Evolutionary conservation across 2,329 filamentous ascomycete species (phyloP).

Genomic region (Scedosporium boydii): DNA sequence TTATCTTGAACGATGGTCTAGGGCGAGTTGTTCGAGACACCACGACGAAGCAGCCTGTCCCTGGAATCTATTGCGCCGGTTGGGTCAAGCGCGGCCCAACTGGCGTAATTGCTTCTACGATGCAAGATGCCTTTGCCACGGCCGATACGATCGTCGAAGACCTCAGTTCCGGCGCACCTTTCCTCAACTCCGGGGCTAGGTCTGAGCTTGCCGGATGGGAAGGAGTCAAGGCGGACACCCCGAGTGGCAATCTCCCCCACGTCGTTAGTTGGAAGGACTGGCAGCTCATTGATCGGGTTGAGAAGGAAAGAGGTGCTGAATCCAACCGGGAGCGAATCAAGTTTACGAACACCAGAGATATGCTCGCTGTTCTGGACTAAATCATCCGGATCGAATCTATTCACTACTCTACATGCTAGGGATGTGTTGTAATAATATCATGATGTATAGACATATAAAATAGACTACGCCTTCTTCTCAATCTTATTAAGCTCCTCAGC

Average conservation of each 20-base stretch:
- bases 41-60: conserved; percentile 32
- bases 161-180: conserved; percentile 42
- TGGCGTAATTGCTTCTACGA: conserved; percentile 90
- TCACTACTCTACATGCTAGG: background rate
- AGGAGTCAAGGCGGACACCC: conserved; percentile 53
- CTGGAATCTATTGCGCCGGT: conserved; percentile 82
- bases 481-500: conserved; percentile 79
- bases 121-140: conserved; percentile 88
- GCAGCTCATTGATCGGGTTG: conserved; percentile 70
- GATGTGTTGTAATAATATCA: conserved; percentile 10
- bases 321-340: conserved; percentile 73
- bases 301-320: conserved; percentile 54
- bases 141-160: conserved; percentile 78
- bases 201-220: conserved; percentile 56
- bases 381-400: background rate
- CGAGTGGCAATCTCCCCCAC: conserved; percentile 40
- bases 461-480: conserved; percentile 6
- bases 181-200: conserved; percentile 20
- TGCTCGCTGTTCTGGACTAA: conserved; percentile 43
- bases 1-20: conserved; percentile 72
- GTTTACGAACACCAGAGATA: conserved; percentile 46
- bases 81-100: conserved; percentile 96
- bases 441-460: conserved; percentile 11
- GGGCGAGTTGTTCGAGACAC: conserved; percentile 52
- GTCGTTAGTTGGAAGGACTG: conserved; percentile 78